Conservation (phyloP, 2,329 filamentous ascomycete genomes). For the Cladobotryum protrusum region DNA sequence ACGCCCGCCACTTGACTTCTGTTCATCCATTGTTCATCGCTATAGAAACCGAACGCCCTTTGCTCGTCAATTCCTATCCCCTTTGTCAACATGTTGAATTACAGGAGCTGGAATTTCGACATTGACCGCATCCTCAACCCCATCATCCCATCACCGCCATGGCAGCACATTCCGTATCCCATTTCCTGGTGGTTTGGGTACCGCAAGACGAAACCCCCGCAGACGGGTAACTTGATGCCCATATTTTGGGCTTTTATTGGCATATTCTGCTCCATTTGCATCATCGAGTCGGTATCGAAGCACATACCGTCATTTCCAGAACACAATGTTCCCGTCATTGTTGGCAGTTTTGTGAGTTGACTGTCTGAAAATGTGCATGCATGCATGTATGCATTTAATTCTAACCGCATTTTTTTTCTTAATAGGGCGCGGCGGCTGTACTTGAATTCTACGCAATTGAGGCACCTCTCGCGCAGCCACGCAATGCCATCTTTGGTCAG, state of each 20-base stretch:
- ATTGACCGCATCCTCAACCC: slow-evolving; percentile 73
- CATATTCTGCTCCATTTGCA: slow-evolving; percentile 52
- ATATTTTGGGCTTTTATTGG: slow-evolving; percentile 60
- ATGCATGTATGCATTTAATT: background rate
- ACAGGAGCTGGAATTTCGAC: slow-evolving; percentile 53
- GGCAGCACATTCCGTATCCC: slow-evolving; percentile 56
- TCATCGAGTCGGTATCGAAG: slow-evolving; percentile 52
- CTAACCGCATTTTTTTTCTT: background rate
- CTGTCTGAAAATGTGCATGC: background rate
- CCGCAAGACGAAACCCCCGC: slow-evolving; percentile 33
- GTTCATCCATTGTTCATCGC: no score
- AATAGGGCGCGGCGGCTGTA: slow-evolving; percentile 66
- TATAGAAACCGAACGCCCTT: no score
- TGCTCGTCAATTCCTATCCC: no score
- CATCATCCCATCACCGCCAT: slow-evolving; percentile 58
- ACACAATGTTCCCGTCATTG: slow-evolving; percentile 52
- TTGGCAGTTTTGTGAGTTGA: slow-evolving; percentile 61
- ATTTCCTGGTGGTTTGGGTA: slow-evolving; percentile 65
- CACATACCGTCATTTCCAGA: slow-evolving; percentile 48
- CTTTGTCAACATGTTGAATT: slow-evolving; percentile 9
- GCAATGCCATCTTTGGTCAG: slow-evolving; percentile 64
- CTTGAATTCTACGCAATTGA: slow-evolving; percentile 67
- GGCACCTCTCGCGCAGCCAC: slow-evolving; percentile 66
- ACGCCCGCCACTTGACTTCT: no score
- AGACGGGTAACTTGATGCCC: slow-evolving; percentile 51